These are phyloP conservation scores for Boletellus sp. DNA, from an alignment of 768 basidiomycete genomes.

Conservation along the genomic window DNA sequence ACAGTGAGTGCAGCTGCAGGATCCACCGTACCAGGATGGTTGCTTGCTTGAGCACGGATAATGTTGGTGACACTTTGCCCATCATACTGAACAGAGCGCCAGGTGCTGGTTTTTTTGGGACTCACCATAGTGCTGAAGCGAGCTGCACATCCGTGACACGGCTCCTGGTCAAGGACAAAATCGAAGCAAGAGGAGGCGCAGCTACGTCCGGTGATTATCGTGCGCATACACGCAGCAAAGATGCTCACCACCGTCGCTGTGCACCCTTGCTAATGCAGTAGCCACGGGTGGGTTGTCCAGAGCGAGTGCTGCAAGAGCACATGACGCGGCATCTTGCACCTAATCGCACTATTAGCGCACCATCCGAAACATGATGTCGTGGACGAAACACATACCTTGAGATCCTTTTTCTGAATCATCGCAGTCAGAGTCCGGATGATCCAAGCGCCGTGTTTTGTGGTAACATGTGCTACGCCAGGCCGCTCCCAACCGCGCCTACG, in stretches of 20 bases:
- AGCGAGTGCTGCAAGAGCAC: conserved; percentile 61
- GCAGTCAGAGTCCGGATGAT: conserved; percentile 48
- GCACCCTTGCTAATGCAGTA: conserved; percentile 41
- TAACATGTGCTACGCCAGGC: conserved; percentile 37
- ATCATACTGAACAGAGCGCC: background rate
- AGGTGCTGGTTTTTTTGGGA: background rate
- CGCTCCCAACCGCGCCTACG: conserved; percentile 76
- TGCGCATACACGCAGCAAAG: conserved; percentile 19
- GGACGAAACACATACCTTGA: conserved; percentile 40
- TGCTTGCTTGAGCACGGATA: conserved; percentile 46
- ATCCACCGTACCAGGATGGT: conserved; percentile 35
- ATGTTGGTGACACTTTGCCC: conserved; percentile 54
- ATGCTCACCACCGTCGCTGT: conserved; percentile 37
- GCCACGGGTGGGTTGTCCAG: conserved; percentile 61
- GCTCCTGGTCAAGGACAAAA: conserved; percentile 55
- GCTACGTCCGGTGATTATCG: conserved; percentile 8
- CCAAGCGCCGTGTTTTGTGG: conserved; percentile 54
- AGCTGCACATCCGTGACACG: conserved; percentile 60
- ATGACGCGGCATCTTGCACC: conserved; percentile 64
- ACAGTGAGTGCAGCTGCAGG: conserved; percentile 52
- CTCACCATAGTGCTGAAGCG: conserved; percentile 67
- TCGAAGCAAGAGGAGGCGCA: conserved; percentile 32
- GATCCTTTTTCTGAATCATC: conserved; percentile 49
- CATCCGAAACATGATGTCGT: background rate
- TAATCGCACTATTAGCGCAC: conserved; percentile 21